phyloP scores from a whole-genome alignment of 257 asterid species.

The Nicotiana undulata region DNA sequence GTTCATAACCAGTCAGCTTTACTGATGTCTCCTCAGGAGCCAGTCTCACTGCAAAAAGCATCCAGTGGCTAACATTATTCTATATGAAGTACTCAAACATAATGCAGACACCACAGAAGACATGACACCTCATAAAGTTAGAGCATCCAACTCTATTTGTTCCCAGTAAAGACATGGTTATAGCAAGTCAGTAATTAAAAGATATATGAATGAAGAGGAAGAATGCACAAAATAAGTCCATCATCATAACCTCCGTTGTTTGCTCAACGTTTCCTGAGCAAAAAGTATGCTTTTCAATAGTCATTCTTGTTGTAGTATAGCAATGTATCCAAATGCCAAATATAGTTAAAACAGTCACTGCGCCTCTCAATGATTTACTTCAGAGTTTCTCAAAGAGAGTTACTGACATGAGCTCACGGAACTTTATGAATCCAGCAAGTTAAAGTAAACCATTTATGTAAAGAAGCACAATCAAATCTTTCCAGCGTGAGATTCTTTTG shows the following conservation, averaged over 20 bases:
- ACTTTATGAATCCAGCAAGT: neutral
- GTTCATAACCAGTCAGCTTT: slow-evolving; percentile 70
- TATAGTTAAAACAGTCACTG: neutral
- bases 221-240: neutral
- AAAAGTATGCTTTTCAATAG: neutral
- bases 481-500: neutral
- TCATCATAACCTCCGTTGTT: neutral
- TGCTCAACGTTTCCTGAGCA: neutral
- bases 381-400: neutral
- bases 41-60: slow-evolving; percentile 66
- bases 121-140: neutral
- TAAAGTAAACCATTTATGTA: neutral
- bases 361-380: neutral
- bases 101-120: neutral
- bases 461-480: neutral
- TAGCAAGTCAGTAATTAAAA: neutral
- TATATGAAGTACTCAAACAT: neutral
- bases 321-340: neutral
- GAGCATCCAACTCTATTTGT: neutral
- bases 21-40: slow-evolving; percentile 76
- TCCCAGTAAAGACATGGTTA: neutral
- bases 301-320: neutral
- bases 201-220: neutral
- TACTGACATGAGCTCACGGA: too few species aligned
- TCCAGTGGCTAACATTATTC: neutral